A percentile compares a stretch with the other conserved stretches of the same genome.
Evolutionary conservation across 169 alveolate species (phyloP).

Genomic region (Eimeria maxima): DNA sequence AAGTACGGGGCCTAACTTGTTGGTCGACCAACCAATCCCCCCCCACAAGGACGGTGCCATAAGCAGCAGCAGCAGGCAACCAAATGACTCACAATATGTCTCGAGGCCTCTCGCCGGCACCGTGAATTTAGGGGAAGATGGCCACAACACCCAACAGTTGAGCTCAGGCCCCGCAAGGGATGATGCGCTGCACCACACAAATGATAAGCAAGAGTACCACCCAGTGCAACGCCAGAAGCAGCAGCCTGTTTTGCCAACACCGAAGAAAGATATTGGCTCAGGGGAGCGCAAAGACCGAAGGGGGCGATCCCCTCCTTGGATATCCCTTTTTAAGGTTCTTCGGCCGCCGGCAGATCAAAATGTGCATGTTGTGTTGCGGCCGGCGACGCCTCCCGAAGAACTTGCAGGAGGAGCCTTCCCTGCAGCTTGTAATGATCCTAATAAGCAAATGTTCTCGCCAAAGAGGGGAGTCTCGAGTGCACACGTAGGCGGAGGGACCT

Average conservation of each 20-base stretch:
- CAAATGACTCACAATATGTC: background rate
- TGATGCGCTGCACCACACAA: background rate
- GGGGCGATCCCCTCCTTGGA: background rate
- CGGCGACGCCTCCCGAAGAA: background rate
- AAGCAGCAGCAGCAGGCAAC: background rate
- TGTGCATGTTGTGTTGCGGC: constrained; percentile 2
- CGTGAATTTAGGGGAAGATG: background rate
- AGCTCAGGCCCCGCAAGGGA: background rate
- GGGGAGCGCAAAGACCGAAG: background rate
- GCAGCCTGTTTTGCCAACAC: background rate
- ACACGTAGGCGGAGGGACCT: background rate
- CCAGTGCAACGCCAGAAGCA: background rate
- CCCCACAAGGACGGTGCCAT: background rate
- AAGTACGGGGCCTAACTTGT: background rate
- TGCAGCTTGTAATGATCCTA: background rate
- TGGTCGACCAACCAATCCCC: background rate
- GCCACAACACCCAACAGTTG: background rate
- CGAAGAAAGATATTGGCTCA: background rate
- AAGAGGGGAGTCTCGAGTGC: background rate
- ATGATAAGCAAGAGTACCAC: background rate
- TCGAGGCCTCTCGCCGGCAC: background rate
- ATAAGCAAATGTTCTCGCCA: background rate
- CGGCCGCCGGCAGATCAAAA: background rate
- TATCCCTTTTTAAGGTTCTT: background rate
- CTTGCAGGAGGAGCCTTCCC: background rate